A percentile compares a stretch with the other conserved stretches of the same genome.
Evolutionary conservation across 305 asterid genomes (phyloP).

Genomic region (Fraxinus platypoda): DNA sequence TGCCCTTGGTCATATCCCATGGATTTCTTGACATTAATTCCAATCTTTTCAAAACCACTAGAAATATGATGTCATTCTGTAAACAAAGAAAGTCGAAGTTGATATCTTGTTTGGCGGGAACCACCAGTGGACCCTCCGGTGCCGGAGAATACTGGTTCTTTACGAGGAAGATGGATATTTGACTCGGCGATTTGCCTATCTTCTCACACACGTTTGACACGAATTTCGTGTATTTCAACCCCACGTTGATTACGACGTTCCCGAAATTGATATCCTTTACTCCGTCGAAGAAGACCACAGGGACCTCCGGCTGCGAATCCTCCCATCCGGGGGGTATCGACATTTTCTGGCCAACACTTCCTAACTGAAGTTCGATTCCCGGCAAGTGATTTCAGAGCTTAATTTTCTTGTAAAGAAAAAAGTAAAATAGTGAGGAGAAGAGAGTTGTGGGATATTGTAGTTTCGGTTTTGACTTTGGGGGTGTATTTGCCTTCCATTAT

Average conservation of each 20-base stretch:
- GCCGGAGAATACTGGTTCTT: neutral
- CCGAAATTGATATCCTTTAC: neutral
- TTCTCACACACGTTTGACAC: neutral
- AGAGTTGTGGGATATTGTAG: neutral
- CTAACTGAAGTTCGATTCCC: neutral
- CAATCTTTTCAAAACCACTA: neutral
- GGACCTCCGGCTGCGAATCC: neutral
- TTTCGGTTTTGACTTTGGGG: neutral
- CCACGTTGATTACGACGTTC: neutral
- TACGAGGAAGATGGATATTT: neutral
- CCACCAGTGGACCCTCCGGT: neutral
- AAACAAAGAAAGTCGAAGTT: neutral
- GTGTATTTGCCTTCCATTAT: no score
- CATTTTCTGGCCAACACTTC: neutral
- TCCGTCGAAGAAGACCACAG: neutral
- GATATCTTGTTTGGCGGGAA: neutral
- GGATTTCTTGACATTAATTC: neutral
- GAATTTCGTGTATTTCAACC: neutral
- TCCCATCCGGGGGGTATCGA: neutral
- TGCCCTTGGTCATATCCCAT: neutral
- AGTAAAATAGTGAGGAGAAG: neutral
- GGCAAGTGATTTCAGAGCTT: neutral
- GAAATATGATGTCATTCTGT: neutral
- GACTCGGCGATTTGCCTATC: neutral
- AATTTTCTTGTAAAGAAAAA: neutral